These are phyloP conservation scores for Dioszegia aurantiaca DNA, from an alignment of 768 basidiomycete genomes.

Conservation along the genomic window DNA sequence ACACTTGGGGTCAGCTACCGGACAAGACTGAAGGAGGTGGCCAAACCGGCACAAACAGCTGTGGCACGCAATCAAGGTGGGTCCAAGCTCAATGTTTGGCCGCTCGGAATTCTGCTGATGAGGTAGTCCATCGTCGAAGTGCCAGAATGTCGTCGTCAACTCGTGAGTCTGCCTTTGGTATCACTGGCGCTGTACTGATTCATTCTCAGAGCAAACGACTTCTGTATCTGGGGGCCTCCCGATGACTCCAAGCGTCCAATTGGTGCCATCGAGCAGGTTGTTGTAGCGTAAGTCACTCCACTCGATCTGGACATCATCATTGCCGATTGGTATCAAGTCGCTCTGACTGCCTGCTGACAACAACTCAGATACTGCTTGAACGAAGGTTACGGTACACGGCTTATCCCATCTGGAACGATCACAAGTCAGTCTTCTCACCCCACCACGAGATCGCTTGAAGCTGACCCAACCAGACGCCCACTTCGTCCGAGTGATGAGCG, in stretches of 20 bases:
- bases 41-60: conserved; percentile 65
- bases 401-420: conserved; percentile 54
- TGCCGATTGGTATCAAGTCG: conserved; percentile 6
- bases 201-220: conserved; percentile 41
- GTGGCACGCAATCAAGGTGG: conserved; percentile 55
- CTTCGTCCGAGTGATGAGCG: conserved; percentile 52
- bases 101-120: neutral
- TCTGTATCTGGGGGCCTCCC: conserved; percentile 50
- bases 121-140: conserved; percentile 57
- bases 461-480: conserved; percentile 44
- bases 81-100: neutral
- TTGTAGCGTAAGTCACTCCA: conserved; percentile 30
- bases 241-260: conserved; percentile 16
- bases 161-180: neutral
- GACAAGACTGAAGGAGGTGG: conserved; percentile 57
- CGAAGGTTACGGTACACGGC: conserved; percentile 54
- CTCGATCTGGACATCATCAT: neutral
- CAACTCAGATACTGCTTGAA: conserved; percentile 46
- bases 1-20: conserved; percentile 29
- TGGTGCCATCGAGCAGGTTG: conserved; percentile 35
- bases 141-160: conserved; percentile 58
- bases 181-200: neutral
- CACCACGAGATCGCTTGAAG: neutral
- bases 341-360: no score
- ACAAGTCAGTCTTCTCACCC: conserved; percentile 22